These are phyloP conservation scores for Cyclotella cryptica DNA, from an alignment of 108 stramenopile genomes.

Conservation along the genomic window DNA sequence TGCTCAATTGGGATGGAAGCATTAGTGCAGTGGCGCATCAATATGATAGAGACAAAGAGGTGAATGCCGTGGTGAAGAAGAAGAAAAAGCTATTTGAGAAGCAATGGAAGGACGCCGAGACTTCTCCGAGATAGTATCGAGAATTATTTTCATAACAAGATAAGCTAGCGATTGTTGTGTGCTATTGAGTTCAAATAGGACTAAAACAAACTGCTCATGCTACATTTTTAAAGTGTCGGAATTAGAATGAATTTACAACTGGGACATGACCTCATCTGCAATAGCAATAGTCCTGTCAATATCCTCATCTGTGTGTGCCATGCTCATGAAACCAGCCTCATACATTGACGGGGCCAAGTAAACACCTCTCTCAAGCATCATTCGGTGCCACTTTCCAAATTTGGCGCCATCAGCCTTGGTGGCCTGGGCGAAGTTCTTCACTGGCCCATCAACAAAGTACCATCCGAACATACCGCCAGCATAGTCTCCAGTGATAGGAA, in stretches of 20 bases:
- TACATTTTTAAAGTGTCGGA: not conserved
- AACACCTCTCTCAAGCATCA: slow-evolving; percentile 97
- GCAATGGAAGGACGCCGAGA: slow-evolving; percentile 18
- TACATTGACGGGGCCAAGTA: slow-evolving; percentile 98
- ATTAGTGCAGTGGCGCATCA: slow-evolving; percentile 85
- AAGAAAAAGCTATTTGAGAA: slow-evolving; percentile 31
- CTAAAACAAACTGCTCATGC: no score
- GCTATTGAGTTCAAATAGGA: no score
- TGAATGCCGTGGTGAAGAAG: slow-evolving; percentile 51
- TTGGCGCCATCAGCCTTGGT: slow-evolving; percentile 91
- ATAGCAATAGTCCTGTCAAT: slow-evolving; percentile 97
- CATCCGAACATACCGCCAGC: slow-evolving; percentile 99
- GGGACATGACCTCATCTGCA: slow-evolving; percentile 93
- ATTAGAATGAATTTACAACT: slow-evolving; percentile 47
- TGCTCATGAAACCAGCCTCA: slow-evolving; percentile 98
- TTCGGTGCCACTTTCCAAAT: slow-evolving; percentile 98
- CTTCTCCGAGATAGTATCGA: no score
- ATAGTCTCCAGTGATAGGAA: slow-evolving; percentile 87
- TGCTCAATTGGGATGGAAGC: slow-evolving; percentile 82
- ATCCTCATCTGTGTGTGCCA: slow-evolving; percentile 97
- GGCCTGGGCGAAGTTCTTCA: slow-evolving; percentile 93
- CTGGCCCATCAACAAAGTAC: slow-evolving; percentile 96
- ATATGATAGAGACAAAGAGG: slow-evolving; percentile 82
- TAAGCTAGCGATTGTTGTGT: no score
- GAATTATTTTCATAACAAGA: no score